These are phyloP conservation scores for Gentiana straminea DNA, from an alignment of 257 asterid species.

Conservation along the genomic window DNA sequence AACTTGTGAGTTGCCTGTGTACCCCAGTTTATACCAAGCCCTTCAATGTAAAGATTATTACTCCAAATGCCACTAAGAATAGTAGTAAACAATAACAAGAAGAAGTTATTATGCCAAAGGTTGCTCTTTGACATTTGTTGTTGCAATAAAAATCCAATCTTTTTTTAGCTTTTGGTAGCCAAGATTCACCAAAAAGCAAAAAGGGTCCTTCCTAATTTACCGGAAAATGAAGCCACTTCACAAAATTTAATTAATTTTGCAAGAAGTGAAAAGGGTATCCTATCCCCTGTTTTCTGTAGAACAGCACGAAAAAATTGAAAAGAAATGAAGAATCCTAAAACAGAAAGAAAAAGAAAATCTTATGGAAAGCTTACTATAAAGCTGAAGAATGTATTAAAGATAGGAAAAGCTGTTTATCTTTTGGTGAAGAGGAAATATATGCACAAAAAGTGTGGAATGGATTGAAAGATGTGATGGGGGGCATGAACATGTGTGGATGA, in stretches of 20 bases:
- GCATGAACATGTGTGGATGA: too few species aligned
- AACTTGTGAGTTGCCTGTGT: conserved; percentile 27
- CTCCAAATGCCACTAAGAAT: conserved; percentile 1
- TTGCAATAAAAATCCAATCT: neutral
- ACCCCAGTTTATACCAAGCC: conserved; percentile 40
- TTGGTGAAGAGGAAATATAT: neutral
- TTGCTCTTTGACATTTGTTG: conserved; percentile 12
- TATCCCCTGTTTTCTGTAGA: too few species aligned
- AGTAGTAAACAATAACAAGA: neutral
- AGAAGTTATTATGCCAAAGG: neutral
- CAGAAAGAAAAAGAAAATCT: too few species aligned
- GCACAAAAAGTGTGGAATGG: neutral
- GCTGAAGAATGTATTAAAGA: neutral
- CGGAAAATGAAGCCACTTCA: neutral
- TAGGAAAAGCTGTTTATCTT: neutral
- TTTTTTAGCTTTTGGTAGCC: neutral
- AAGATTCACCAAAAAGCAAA: neutral
- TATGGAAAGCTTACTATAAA: too few species aligned
- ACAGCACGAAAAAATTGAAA: neutral
- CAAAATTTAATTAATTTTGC: neutral
- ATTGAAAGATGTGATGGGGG: neutral
- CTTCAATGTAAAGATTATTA: conserved; percentile 11
- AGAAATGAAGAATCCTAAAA: neutral
- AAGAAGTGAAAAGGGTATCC: neutral
- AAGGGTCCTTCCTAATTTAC: neutral